Evolutionary conservation across 139 green algal species (phyloP).

Genomic region (Chlamydomonas sphaeroides): DNA sequence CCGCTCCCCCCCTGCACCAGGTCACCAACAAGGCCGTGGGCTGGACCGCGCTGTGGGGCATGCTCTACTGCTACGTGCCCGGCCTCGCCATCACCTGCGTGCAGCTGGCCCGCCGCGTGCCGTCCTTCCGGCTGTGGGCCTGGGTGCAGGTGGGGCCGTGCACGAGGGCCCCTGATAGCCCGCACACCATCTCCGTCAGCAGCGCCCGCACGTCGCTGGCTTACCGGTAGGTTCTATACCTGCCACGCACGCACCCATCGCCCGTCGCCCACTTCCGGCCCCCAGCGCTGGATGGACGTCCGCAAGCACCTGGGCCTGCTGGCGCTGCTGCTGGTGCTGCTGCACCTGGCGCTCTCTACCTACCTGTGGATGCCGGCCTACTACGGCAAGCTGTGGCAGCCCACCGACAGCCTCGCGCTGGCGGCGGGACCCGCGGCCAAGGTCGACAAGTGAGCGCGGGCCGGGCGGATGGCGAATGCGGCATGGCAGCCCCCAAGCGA

Average conservation of each 20-base stretch:
- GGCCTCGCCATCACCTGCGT: slow-evolving; percentile 22
- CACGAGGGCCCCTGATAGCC: too few relatives aligned
- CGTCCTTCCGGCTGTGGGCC: slow-evolving; percentile 13
- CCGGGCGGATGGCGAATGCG: background rate
- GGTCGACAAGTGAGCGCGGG: slow-evolving; percentile 19
- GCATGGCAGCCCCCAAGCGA: too few relatives aligned
- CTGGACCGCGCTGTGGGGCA: slow-evolving; percentile 44
- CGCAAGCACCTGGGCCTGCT: slow-evolving; percentile 40
- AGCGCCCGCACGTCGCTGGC: too few relatives aligned
- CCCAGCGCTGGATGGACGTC: too few relatives aligned
- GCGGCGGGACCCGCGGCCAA: background rate
- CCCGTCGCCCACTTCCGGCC: background rate
- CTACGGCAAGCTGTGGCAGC: slow-evolving; percentile 42
- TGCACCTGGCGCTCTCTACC: slow-evolving; percentile 22
- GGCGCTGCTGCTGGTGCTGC: slow-evolving; percentile 3
- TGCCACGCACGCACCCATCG: background rate
- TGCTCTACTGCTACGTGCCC: slow-evolving; percentile 51
- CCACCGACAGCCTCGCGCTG: background rate
- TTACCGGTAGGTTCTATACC: too few relatives aligned
- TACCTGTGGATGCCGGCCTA: slow-evolving; percentile 47
- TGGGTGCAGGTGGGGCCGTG: slow-evolving; percentile 28
- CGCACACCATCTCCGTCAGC: too few relatives aligned
- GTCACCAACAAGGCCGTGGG: slow-evolving; percentile 43
- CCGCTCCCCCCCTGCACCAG: background rate
- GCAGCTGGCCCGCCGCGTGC: slow-evolving; percentile 18